phyloP scores from a whole-genome alignment of 1,284 basidiomycete species.

The Tremellales sp. region DNA sequence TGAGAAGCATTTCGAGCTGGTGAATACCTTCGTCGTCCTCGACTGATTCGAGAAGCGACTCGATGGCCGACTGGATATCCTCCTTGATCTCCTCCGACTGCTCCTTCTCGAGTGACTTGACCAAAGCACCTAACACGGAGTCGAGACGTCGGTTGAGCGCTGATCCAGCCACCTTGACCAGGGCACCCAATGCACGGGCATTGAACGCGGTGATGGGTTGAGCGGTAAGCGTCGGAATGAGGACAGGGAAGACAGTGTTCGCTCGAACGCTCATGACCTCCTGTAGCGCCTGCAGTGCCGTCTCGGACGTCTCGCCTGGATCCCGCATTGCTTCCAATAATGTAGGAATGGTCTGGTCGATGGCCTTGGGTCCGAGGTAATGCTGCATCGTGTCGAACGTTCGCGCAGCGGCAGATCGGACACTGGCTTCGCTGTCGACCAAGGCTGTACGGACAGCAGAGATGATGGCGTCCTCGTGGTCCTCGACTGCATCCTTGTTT shows the following conservation, averaged over 20 bases:
- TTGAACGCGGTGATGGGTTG: conserved; percentile 94
- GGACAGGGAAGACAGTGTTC: conserved; percentile 92
- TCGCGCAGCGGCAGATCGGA: conserved; percentile 87
- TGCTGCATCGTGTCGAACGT: conserved; percentile 94
- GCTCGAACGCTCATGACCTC: conserved; percentile 94
- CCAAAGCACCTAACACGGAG: conserved; percentile 68
- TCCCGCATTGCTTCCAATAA: conserved; percentile 86
- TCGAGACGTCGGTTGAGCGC: conserved; percentile 80
- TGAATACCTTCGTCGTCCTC: conserved; percentile 81
- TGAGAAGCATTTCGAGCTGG: conserved; percentile 78
- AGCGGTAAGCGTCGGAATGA: conserved; percentile 87
- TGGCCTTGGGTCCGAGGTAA: conserved; percentile 76
- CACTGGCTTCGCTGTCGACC: conserved; percentile 80
- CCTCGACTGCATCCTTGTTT: conserved; percentile 79
- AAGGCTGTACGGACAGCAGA: conserved; percentile 76
- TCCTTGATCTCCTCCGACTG: conserved; percentile 63
- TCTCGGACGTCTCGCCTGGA: conserved; percentile 84
- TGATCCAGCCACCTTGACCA: conserved; percentile 88
- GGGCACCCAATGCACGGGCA: conserved; percentile 80
- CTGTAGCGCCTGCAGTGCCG: conserved; percentile 82
- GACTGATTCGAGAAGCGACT: conserved; percentile 70
- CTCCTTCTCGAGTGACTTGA: conserved; percentile 60
- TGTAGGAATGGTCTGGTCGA: conserved; percentile 95
- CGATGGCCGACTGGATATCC: conserved; percentile 73
- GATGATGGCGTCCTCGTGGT: conserved; percentile 86